A percentile compares a stretch with the other conserved stretches of the same genome.
These are phyloP conservation scores for Paecilomyces fulvus DNA, from an alignment of 2,329 filamentous ascomycete species.

Conservation along the genomic window DNA sequence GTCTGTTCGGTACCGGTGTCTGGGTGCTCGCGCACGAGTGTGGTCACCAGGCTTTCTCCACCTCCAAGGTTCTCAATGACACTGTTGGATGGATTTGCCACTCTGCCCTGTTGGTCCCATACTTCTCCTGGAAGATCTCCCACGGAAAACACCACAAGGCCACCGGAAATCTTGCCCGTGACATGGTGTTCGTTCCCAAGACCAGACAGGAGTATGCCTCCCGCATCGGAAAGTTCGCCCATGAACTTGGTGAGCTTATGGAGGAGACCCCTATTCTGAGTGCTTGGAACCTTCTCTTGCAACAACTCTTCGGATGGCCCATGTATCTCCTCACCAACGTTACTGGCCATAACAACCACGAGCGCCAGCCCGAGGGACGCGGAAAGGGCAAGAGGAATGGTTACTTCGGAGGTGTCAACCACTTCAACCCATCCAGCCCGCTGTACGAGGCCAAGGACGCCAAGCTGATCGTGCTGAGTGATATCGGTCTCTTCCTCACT, in stretches of 20 bases:
- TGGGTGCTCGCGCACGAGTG: slow-evolving; percentile 99
- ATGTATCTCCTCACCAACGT: slow-evolving; percentile 87
- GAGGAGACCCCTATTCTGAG: slow-evolving; percentile 92
- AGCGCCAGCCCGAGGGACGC: slow-evolving; percentile 83
- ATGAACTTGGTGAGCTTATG: slow-evolving; percentile 79
- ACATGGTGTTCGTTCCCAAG: slow-evolving; percentile 98
- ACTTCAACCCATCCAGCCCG: slow-evolving; percentile 82
- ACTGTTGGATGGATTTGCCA: slow-evolving; percentile 86
- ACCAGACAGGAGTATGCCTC: slow-evolving; percentile 74
- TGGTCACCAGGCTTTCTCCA: slow-evolving; percentile 91
- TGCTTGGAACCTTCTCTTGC: slow-evolving; percentile 61
- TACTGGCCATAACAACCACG: slow-evolving; percentile 92
- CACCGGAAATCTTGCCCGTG: slow-evolving; percentile 90
- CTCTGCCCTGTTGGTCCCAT: slow-evolving; percentile 81
- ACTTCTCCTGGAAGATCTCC: slow-evolving; percentile 99
- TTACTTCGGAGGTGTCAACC: slow-evolving; percentile 72
- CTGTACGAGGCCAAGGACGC: slow-evolving; percentile 88
- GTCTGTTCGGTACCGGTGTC: slow-evolving; percentile 83
- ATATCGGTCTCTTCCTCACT: slow-evolving; percentile 66
- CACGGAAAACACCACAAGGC: slow-evolving; percentile 99
- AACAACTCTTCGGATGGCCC: slow-evolving; percentile 91
- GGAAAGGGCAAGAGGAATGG: slow-evolving; percentile 90
- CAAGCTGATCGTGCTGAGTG: slow-evolving; percentile 75
- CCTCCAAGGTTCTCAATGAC: slow-evolving; percentile 86
- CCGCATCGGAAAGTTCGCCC: slow-evolving; percentile 62